Evolutionary conservation across 2,329 filamentous ascomycete species (phyloP).

Genomic region (Sporothrix mexicana): DNA sequence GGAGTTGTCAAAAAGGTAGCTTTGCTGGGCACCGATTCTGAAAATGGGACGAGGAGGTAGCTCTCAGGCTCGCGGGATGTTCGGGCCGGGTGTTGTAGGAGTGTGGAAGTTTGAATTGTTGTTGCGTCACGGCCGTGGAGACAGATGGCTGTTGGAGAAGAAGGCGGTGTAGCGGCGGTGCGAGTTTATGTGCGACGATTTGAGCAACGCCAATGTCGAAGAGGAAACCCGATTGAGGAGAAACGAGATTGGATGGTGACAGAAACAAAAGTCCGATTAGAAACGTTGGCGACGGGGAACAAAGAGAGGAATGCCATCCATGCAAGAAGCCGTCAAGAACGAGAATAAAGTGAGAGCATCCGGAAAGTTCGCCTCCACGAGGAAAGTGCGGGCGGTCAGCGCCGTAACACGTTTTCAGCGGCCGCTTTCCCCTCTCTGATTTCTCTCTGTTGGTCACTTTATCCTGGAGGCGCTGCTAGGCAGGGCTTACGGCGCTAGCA

Average conservation of each 20-base stretch:
- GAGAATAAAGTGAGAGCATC: constrained; percentile 8
- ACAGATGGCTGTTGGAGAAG: not conserved
- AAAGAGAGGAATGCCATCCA: not conserved
- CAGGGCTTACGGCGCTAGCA: constrained; percentile 12
- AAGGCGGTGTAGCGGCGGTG: constrained; percentile 4
- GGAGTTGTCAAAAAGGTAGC: not conserved
- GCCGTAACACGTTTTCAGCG: constrained; percentile 27
- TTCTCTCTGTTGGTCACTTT: not conserved
- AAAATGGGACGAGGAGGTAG: no score
- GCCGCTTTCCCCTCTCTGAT: constrained; percentile 18
- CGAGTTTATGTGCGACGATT: not conserved
- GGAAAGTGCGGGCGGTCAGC: constrained; percentile 30
- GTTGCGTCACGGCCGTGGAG: not conserved
- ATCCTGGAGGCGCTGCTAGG: not conserved
- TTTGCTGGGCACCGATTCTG: no score
- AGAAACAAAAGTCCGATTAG: not conserved
- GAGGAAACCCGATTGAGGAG: not conserved
- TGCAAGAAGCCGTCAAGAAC: not conserved
- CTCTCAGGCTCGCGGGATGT: not conserved
- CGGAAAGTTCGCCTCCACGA: constrained; percentile 19
- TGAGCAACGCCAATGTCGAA: not conserved
- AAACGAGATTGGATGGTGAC: not conserved
- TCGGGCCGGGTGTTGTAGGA: not conserved
- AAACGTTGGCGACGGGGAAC: not conserved
- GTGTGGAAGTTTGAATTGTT: not conserved